A percentile compares a stretch with the other conserved stretches of the same genome.
Conservation (phyloP, 2,329 filamentous ascomycete genomes). For the Penicillium frequentans region DNA sequence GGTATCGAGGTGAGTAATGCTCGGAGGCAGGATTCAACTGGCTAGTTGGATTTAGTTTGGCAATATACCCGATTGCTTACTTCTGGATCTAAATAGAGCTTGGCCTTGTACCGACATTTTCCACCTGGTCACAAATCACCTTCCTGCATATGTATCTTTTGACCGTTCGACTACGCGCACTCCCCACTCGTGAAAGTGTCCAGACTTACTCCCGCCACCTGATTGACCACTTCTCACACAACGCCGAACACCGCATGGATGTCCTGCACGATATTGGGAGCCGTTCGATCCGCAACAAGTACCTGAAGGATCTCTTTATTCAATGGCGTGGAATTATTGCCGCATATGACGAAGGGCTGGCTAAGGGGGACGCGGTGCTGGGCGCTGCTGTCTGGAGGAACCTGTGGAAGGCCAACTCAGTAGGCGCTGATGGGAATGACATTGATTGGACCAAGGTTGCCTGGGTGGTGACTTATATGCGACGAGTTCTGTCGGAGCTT, state of each 20-base stretch:
- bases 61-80: conserved; percentile 3
- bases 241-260: conserved; percentile 69
- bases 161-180: conserved; percentile 76
- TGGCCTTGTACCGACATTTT: conserved; percentile 81
- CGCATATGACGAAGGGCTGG: conserved; percentile 55
- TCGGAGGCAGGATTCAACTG: neutral
- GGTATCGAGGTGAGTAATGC: conserved; percentile 69
- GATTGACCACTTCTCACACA: conserved; percentile 80
- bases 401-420: conserved; percentile 71
- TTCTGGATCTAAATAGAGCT: conserved; percentile 58
- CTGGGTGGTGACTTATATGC: conserved; percentile 63
- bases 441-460: conserved; percentile 63
- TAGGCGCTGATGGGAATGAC: conserved; percentile 42
- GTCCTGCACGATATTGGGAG: conserved; percentile 51
- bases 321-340: conserved; percentile 88
- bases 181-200: conserved; percentile 65
- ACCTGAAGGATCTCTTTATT: conserved; percentile 82
- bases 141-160: conserved; percentile 96
- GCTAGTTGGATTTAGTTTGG: neutral
- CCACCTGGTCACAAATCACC: conserved; percentile 92
- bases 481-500: conserved; percentile 56
- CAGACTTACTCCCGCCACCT: conserved; percentile 84
- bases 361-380: conserved; percentile 49
- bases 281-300: conserved; percentile 57
- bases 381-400: conserved; percentile 85